These are phyloP conservation scores for Stevia rebaudiana DNA, from an alignment of 140 eudicot species.

Conservation along the genomic window DNA sequence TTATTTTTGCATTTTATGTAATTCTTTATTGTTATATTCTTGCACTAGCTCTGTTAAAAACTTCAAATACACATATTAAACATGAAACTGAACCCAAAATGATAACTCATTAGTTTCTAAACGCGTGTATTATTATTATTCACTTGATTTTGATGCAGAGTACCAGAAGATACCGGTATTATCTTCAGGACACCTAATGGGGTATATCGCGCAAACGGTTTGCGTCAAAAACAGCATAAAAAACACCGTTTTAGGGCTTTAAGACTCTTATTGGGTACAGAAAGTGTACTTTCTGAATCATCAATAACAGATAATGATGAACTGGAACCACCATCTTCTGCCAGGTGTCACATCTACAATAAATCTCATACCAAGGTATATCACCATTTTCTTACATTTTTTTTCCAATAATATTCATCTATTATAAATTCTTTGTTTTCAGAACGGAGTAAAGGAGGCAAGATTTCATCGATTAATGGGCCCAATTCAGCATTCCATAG, in stretches of 20 bases:
- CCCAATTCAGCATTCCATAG: conserved; percentile 52
- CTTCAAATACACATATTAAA: not conserved
- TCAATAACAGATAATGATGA: conserved; percentile 28
- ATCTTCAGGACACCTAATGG: conserved; percentile 55
- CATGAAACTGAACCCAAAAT: not conserved
- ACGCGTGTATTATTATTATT: not conserved
- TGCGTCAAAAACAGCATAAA: conserved; percentile 41
- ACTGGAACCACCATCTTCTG: conserved; percentile 55
- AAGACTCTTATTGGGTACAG: conserved; percentile 43
- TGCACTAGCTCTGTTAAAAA: not conserved
- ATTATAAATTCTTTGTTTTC: not conserved
- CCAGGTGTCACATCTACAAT: conserved; percentile 64
- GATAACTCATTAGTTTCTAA: conserved; percentile 3
- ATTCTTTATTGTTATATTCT: not conserved
- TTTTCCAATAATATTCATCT: not conserved
- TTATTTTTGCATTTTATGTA: not conserved
- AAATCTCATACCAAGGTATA: conserved; percentile 49
- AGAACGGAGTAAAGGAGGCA: conserved; percentile 49
- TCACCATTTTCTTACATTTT: not conserved
- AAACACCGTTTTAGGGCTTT: conserved; percentile 50
- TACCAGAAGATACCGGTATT: conserved; percentile 64
- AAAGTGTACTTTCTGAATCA: conserved; percentile 35
- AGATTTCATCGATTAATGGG: conserved; percentile 74
- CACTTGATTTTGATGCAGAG: conserved; percentile 38
- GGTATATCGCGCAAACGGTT: conserved; percentile 40